Evolutionary conservation across 2,329 filamentous ascomycete species (phyloP), one percentile per base, ranked within the genome.

Genomic region (Sporothrix phasma): DNA sequence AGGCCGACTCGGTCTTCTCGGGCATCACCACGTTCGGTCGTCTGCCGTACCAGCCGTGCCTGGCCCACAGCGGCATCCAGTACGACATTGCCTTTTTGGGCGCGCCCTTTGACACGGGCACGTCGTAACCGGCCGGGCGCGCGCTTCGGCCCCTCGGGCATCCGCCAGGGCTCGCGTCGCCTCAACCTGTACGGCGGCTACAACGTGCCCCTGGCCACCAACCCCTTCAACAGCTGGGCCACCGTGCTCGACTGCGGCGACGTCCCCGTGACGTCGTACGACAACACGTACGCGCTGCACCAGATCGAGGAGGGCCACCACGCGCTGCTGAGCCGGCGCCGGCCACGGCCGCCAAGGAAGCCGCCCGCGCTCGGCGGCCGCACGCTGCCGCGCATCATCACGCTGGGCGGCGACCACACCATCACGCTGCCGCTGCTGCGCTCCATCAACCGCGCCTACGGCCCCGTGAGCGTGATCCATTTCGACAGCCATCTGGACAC

Each of bases 121-220:
- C 89, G 29, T 92, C 89, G 0, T 95, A 95, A n/a, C 76, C 80
- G 90, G 61, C 90, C 90, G 3, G 90, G 90, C 68, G 90, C 90
- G 66, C 84, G 90, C 41, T 95, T 95, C 69, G 90, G 90, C 0
- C 90, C 91, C 10, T 90, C 87, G 37, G 90, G 90, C 56, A 93
- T 94, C 70, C 84, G 90, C 73, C 90, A 94, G 80, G 90, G 90
- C 76, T 93, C 89, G 72, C 86, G 90, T 71, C 84, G 90, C 69
- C 83, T 94, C 69, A 94, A 93, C 77, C 86, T 94, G 64, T 94
- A 94, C 73, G 90, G 90, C 70, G 90, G 90, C 5, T 95, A 94
- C 75, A 94, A 95, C 70, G 90, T 94, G 4, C 89, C 90, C 0
- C 78, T 95, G 15, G 79, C 84, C 31, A 88, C 88, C 24, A 93